Evolutionary conservation across 2,329 filamentous ascomycete genomes (phyloP), one percentile per base, ranked within the genome.

Genomic region (Colletotrichum horii): DNA sequence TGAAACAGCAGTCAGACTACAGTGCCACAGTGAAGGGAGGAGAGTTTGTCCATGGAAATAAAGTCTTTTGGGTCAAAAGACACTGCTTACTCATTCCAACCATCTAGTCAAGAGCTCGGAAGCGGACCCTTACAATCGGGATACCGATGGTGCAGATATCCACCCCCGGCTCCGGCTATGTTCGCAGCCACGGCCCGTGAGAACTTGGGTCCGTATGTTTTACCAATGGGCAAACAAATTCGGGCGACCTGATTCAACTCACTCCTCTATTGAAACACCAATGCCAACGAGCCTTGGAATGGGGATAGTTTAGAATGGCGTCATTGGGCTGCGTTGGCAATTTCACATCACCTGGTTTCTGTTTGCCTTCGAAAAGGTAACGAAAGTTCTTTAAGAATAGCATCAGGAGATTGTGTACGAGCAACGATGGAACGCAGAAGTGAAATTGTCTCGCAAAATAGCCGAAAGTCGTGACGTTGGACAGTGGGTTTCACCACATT

Each of bases 171-270:
- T n/a, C 22, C 58, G 48, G 66, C 26, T 52, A 38, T 16, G 28
- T 28, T 52, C 24, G 52, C 14, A 66, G 72, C 30, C 52, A 36
- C 61, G 61, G 60, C 34, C 68, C 68, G 72, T 28, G 52, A 36
- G 16, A 6, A 43, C 19, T 22, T 28, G 19, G 43, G 19, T 28
- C 36, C 43, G 43, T 52, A 52, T 6, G 43, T 52, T 52, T 22
- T 4, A 52, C 43, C n/a, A 14, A 22, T 14, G 6, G n/a, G 11
- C 43, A 52, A 52, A 52, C 11, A 12, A 7, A 1, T 22, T 52
- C 3, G 11, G 11, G 3, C 43, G n/a, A 22, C 12, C 14, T 52
- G 3, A 0, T 22, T 52, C 4, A 11, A 52, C 43, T 52, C 19
- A 58, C 22, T 22, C 14, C 43, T 16, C 55, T 30, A 16, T 58